phyloP scores from a whole-genome alignment of 164 flowering plant species.

The Vitis rotundifolia region DNA sequence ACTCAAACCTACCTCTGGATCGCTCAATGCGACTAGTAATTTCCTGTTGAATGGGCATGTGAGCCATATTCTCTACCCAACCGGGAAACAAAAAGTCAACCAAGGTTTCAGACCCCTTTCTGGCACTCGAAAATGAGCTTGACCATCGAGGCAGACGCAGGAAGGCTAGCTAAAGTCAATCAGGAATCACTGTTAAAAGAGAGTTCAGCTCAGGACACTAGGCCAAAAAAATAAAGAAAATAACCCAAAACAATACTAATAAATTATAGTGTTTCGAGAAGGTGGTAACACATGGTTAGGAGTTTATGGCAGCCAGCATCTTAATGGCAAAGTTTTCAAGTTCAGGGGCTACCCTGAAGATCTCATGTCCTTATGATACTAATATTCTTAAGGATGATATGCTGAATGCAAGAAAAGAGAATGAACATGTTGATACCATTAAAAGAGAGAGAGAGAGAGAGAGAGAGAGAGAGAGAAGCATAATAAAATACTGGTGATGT shows the following conservation, averaged over 20 bases:
- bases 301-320: too few species aligned
- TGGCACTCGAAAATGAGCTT: constrained; percentile 14
- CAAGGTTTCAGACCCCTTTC: constrained; percentile 5
- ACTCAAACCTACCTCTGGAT: background rate
- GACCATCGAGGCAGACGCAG: constrained; percentile 1
- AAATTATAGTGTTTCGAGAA: too few species aligned
- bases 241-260: too few species aligned
- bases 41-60: background rate
- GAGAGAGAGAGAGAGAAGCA: background rate
- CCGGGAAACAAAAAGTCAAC: constrained; percentile 21
- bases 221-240: background rate
- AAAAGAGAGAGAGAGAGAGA: too few species aligned
- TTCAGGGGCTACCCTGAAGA: too few species aligned
- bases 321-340: too few species aligned
- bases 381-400: too few species aligned
- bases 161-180: constrained; percentile 10
- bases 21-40: constrained; percentile 6
- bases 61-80: constrained; percentile 2
- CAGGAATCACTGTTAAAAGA: constrained; percentile 3
- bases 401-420: too few species aligned
- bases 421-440: too few species aligned
- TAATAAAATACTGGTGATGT: background rate
- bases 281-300: too few species aligned
- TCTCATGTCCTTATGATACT: too few species aligned
- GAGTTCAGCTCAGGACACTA: constrained; percentile 7